Evolutionary conservation across 129 eudicot genomes (phyloP).

Genomic region (Pseudognaphalium luteoalbum): DNA sequence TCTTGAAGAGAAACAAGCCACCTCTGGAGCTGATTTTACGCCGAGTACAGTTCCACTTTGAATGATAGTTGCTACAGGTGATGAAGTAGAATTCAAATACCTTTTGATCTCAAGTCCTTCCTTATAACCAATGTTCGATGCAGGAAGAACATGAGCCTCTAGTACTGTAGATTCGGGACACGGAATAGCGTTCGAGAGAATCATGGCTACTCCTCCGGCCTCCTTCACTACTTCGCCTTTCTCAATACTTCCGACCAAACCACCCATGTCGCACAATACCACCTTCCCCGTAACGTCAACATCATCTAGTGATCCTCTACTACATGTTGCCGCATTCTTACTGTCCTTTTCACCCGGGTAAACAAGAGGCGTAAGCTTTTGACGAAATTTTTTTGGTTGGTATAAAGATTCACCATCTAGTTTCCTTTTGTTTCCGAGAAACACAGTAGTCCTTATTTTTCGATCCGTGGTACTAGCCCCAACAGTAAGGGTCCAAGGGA

Average conservation of each 20-base stretch:
- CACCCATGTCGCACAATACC: not conserved
- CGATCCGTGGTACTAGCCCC: not conserved
- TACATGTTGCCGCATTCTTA: not conserved
- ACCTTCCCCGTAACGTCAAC: not conserved
- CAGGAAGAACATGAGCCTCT: not conserved
- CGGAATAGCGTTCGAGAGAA: not conserved
- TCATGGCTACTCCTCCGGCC: not conserved
- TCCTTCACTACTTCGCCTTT: not conserved
- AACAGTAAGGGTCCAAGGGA: not conserved
- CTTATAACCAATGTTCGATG: not conserved
- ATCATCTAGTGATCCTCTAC: not conserved
- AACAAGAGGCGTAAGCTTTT: not conserved
- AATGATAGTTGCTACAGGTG: not conserved
- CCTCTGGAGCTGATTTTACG: not conserved
- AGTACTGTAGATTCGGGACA: not conserved
- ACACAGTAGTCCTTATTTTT: not conserved
- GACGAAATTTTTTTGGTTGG: not conserved
- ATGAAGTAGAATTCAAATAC: not conserved
- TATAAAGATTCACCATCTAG: not conserved
- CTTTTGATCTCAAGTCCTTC: not conserved
- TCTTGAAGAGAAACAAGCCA: not conserved
- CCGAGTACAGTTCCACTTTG: not conserved
- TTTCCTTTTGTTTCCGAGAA: not conserved
- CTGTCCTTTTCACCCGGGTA: not conserved
- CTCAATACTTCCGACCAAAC: not conserved